Base-by-base conservation (phyloP, 2,329 filamentous ascomycete species). In the Ophiostoma perfectum region DNA sequence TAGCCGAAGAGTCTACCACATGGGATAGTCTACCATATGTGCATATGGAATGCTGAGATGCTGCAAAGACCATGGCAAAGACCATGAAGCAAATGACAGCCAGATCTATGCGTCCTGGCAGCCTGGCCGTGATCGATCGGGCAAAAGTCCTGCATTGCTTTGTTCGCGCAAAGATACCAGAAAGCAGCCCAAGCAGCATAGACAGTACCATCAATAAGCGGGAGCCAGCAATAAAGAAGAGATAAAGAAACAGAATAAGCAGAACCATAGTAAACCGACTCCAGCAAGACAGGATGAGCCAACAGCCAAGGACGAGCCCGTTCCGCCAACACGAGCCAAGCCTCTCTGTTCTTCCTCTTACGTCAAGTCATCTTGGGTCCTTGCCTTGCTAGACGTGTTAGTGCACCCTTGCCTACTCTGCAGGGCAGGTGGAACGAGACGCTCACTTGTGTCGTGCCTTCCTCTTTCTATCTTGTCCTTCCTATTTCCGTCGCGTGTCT, bases 241-340 rank as follows among this genome's bases (percentile, higher is more conserved):
- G n/a, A 27, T 1, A 27, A 27, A 27, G 27, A 27, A 27, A 27
- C 27, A 27, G 27, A 27, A 27, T 27, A 27, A 27, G 27, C 27
- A 27, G 27, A 16, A 47, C 6, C 45, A 16, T 16, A 47, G 45
- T 47, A 47, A 47, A 5, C 45, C 3, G 3, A 16, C 14, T 14
- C 14, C 5, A 12, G 5, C 7, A 47, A n/a, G 45, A 47, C 45
- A 47, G 14, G 45, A 47, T 47, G 47, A 18, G 18, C 55, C 55
- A 60, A 60, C 55, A 60, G 55, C 55, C 18, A 58, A 60, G 55
- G 55, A 60, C 27, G 55, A 60, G 27, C 55, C 55, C 55, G 55
- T 60, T 38, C 55, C 55, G 55, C 52, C 52, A 58, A 58, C 52
- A 58, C 52, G 4, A 60, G 55, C 55, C 55, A 60, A 60, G 55